Evolutionary conservation across 2,329 filamentous ascomycete genomes (phyloP), one percentile per base, ranked within the genome.

Genomic region (Beauveria caledonica): DNA sequence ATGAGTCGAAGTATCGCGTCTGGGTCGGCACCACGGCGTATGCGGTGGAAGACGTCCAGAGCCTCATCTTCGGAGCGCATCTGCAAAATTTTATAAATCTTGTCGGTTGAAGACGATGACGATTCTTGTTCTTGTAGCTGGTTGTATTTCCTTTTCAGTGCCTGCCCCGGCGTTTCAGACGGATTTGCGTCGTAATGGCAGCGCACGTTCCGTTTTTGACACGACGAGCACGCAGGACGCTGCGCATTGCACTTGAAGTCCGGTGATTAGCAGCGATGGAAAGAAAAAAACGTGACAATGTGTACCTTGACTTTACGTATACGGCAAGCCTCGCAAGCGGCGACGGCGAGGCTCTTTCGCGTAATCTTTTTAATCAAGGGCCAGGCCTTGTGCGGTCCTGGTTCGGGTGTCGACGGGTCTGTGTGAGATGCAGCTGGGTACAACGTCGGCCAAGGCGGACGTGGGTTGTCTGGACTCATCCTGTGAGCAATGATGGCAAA

Each of bases 11-110:
- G 44, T 27, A 77, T 67, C 0, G 69, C 64, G 5, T 40, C 60
- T 1, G 67, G 62, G 45, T 74, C 71, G 5, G 65, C 64, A 5
- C 74, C 74, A 1, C 67, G 61, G 17, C 75, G 67, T 21, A 77
- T 69, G n/a, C 68, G 69, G 8, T 64, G 64, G 7, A 77, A 62
- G 23, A 77, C 63, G 19, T 70, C 67, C 6, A 67, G 63, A 23
- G 74, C 74, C 17, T 76, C 73, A 5, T 61, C 40, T 1, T 73
- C 62, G 0, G 68, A 65, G 1, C 68, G 36, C 3, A 23, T 60
- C 25, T 17, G 63, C 5, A 70, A 27, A 0, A 68, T 23, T 0
- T 63, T 50, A 5, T 69, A 11, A 0, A 70, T 27, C 9, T 69
- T 66, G 5, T 65, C 60, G 7, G 48, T 21, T 7, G 29, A 25